Conservation (phyloP, 2,329 filamentous ascomycete species). For the Colletotrichum godetiae region DNA sequence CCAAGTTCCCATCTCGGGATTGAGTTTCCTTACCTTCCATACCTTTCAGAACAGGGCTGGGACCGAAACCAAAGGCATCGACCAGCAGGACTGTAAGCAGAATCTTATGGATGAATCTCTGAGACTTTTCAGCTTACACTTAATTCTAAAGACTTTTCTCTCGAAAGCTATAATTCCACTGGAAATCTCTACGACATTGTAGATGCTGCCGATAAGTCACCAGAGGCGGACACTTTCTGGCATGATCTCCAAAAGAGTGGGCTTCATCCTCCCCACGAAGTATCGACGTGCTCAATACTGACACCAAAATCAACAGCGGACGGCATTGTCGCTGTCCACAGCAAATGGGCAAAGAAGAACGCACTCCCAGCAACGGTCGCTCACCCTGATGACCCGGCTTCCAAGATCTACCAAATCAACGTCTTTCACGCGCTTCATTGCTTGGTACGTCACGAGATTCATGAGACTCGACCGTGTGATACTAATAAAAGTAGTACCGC, state of each 20-base stretch:
- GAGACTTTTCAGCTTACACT: background rate
- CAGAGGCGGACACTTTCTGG: background rate
- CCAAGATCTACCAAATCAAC: background rate
- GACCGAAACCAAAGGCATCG: background rate
- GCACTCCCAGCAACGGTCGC: background rate
- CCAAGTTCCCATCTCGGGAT: background rate
- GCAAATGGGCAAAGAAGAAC: background rate
- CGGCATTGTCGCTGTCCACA: background rate
- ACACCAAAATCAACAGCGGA: background rate
- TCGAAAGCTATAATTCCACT: background rate
- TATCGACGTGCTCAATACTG: background rate
- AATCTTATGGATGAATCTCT: background rate
- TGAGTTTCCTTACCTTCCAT: background rate
- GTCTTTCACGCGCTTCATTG: conserved; percentile 18
- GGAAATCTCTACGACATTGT: background rate
- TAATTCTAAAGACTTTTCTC: background rate
- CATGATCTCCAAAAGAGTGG: background rate
- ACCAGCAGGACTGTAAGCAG: background rate
- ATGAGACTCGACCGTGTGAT: rapidly evolving
- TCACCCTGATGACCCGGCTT: background rate
- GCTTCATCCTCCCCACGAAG: background rate
- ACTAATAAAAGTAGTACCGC: background rate
- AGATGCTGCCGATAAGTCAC: background rate
- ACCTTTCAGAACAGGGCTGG: background rate
- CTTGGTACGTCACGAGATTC: background rate